Evolutionary conservation across 2,329 filamentous ascomycete genomes (phyloP), one percentile per base, ranked within the genome.

Genomic region (Alternaria alternata): DNA sequence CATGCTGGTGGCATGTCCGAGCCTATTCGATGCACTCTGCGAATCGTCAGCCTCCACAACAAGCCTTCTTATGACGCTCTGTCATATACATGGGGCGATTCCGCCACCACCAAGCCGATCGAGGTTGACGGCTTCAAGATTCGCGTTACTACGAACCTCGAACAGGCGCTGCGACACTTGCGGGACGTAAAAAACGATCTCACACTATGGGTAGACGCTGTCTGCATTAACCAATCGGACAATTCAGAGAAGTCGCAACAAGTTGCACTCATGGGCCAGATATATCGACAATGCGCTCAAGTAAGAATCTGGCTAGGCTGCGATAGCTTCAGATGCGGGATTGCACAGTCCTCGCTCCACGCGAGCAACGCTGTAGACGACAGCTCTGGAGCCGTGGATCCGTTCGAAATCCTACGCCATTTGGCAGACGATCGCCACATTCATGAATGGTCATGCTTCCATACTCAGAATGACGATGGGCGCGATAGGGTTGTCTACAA

Each of bases 31-130:
- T 48, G 46, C 34, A 24, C 7, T 2, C 0, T 34, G 30, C 46
- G 20, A 0, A 54, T 22, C 7, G 26, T 39, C 30, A 44, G 42
- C 20, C 39, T 65, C 0, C 3, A 26, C 6, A 52, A 67, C n/a
- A 11, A 43, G 1, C 65, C 54, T 11, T 30, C 22, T 4, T 67
- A 62, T 24, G 47, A 43, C 3, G 56, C 63, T n/a, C 38, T 64
- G 16, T 64, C 61, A 0, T 67, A 67, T 5, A 48, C 51, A 1
- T 67, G 58, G 63, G 63, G 51, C 12, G 26, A 59, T 9, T 16
- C 20, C 1, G 24, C 7, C 7, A 20, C 16, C 14, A 57, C 30
- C 2, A 24, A 30, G 8, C 12, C 20, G 7, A 57, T 54, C 3
- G 12, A 39, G 4, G 54, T 56, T n/a, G 48, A 44, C 7, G 56